A percentile compares a stretch with the other conserved stretches of the same genome.
Conservation (phyloP, 768 basidiomycete species). For the Pulveroboletus sp. region DNA sequence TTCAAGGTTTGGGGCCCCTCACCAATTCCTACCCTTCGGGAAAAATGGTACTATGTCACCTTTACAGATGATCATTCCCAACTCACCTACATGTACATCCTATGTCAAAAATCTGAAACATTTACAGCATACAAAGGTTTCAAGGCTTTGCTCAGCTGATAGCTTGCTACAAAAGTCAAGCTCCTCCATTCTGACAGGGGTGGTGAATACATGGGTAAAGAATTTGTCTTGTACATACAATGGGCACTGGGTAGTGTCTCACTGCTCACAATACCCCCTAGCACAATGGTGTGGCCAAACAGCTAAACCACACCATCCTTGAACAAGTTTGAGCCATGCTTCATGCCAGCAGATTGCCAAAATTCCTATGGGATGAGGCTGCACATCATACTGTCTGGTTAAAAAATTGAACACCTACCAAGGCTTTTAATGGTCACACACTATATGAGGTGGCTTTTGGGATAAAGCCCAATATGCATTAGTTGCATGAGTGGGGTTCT, state of each 20-base stretch:
- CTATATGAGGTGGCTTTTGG: slow-evolving; percentile 21
- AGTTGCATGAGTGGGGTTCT: too few species aligned
- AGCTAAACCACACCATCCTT: slow-evolving; percentile 26
- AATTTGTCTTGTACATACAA: neutral
- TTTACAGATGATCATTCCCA: too few species aligned
- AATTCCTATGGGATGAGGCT: slow-evolving; percentile 22
- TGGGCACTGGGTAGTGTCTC: neutral
- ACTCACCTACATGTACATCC: too few species aligned
- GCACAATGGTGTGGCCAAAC: neutral
- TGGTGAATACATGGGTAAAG: too few species aligned
- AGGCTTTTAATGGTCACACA: neutral
- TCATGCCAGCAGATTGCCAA: slow-evolving; percentile 14
- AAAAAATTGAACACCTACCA: neutral
- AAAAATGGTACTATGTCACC: too few species aligned
- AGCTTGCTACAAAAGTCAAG: too few species aligned
- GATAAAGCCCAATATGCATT: slow-evolving; percentile 18
- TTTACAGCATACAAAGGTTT: too few species aligned
- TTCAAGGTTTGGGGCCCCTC: too few species aligned
- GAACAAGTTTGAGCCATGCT: slow-evolving; percentile 25
- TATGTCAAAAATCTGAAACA: too few species aligned
- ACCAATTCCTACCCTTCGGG: too few species aligned
- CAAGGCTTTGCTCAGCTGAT: too few species aligned
- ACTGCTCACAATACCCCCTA: neutral
- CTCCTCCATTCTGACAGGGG: too few species aligned
- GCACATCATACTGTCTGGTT: neutral